Conservation (phyloP, 2,329 filamentous ascomycete genomes). For the Hymenoscyphus fraxineus region DNA sequence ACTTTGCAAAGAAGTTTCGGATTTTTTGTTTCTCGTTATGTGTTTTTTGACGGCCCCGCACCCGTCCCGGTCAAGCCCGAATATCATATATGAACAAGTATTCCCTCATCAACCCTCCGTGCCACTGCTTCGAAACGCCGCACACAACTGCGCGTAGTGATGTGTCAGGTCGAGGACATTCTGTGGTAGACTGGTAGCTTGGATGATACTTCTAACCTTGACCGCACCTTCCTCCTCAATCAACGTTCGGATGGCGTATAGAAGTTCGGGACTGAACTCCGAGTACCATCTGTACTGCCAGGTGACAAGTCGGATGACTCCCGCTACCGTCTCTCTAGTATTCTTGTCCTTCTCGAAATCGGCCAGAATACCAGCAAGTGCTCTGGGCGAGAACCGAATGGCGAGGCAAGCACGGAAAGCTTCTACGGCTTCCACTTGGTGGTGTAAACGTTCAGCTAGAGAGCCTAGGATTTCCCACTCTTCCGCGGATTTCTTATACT, state of each 20-base stretch:
- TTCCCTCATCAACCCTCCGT: slow-evolving; percentile 27
- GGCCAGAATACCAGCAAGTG: slow-evolving; percentile 78
- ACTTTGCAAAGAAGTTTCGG: too few relatives aligned
- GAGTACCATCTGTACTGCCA: slow-evolving; percentile 99
- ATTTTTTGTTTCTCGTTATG: too few relatives aligned
- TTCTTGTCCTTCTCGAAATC: slow-evolving; percentile 75
- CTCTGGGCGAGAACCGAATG: slow-evolving; percentile 89
- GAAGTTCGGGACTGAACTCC: slow-evolving; percentile 90
- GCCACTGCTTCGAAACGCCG: slow-evolving; percentile 90
- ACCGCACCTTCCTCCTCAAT: slow-evolving; percentile 98
- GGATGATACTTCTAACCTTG: slow-evolving; percentile 95
- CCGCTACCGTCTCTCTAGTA: slow-evolving; percentile 74
- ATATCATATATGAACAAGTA: background rate
- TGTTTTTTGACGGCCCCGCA: too few relatives aligned
- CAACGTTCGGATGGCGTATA: slow-evolving; percentile 82
- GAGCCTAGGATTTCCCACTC: slow-evolving; percentile 98
- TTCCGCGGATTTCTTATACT: slow-evolving; percentile 94
- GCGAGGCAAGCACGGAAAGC: slow-evolving; percentile 85
- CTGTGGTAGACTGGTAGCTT: slow-evolving; percentile 90
- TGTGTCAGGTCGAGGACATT: slow-evolving; percentile 91
- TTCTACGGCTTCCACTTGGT: slow-evolving; percentile 85
- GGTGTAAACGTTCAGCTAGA: slow-evolving; percentile 87
- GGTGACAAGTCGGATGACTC: slow-evolving; percentile 86
- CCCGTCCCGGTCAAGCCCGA: background rate
- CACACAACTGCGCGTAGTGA: slow-evolving; percentile 91